These are phyloP conservation scores for Stachybotrys chlorohalonatus DNA, from an alignment of 2,329 filamentous ascomycete genomes.

Conservation along the genomic window DNA sequence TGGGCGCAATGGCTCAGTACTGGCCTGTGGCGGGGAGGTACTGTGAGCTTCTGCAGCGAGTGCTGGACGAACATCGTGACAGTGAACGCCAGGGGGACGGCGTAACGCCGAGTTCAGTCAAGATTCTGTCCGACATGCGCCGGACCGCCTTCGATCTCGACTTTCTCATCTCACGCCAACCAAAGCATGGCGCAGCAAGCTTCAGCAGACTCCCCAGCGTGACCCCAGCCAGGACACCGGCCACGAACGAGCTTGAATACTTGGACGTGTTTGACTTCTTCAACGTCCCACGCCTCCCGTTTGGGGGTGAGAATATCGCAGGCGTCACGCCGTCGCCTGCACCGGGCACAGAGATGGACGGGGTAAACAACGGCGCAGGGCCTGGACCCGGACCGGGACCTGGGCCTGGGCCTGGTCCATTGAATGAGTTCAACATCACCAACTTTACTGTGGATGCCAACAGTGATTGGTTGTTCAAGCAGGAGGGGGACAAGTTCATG, in stretches of 20 bases:
- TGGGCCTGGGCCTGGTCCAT: slow-evolving; percentile 8
- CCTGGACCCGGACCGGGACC: slow-evolving; percentile 9
- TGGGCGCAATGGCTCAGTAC: slow-evolving; percentile 70
- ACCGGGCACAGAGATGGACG: slow-evolving; percentile 15
- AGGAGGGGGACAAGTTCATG: slow-evolving; percentile 25
- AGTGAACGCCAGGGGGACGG: slow-evolving; percentile 66
- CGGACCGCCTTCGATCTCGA: slow-evolving; percentile 85
- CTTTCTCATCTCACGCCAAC: slow-evolving; percentile 79
- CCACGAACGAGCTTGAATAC: slow-evolving; percentile 78
- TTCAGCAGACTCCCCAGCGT: slow-evolving; percentile 39
- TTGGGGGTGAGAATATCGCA: slow-evolving; percentile 27
- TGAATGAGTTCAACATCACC: slow-evolving; percentile 66
- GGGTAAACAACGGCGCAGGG: slow-evolving; percentile 14
- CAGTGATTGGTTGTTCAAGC: slow-evolving; percentile 66
- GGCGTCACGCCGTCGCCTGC: slow-evolving; percentile 8
- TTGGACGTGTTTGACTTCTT: slow-evolving; percentile 93
- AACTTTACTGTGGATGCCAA: slow-evolving; percentile 70
- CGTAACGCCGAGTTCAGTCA: slow-evolving; percentile 72
- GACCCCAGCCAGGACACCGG: slow-evolving; percentile 59
- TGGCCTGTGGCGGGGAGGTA: slow-evolving; percentile 85
- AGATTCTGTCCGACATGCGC: slow-evolving; percentile 85
- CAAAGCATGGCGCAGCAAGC: slow-evolving; percentile 33
- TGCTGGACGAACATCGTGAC: slow-evolving; percentile 78
- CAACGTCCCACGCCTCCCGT: slow-evolving; percentile 69
- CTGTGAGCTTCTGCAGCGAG: slow-evolving; percentile 67